phyloP scores from a whole-genome alignment of 2,329 filamentous ascomycete genomes.

The Parastagonospora avenae region DNA sequence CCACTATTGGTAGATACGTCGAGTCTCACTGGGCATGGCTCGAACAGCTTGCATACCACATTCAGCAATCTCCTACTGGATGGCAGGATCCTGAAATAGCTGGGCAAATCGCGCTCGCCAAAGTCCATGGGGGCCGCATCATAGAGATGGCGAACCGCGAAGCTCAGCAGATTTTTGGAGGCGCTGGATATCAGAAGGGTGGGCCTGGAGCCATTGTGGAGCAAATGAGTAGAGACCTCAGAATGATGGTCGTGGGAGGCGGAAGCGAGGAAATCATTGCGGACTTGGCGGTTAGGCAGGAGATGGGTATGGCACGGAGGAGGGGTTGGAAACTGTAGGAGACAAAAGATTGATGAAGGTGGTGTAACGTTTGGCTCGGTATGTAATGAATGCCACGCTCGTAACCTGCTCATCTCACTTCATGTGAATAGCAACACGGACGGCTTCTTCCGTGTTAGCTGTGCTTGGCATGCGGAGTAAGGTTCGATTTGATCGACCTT shows the following conservation, averaged over 20 bases:
- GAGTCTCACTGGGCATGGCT: conserved; percentile 67
- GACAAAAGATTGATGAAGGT: background rate
- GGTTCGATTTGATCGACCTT: background rate
- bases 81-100: conserved; percentile 48
- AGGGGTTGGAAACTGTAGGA: conserved; percentile 53
- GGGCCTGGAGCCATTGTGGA: conserved; percentile 57
- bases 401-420: too few species aligned
- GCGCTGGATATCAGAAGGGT: conserved; percentile 58
- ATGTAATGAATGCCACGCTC: too few species aligned
- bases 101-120: conserved; percentile 49
- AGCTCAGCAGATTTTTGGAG: conserved; percentile 61
- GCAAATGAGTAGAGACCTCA: conserved; percentile 59
- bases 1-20: conserved; percentile 64
- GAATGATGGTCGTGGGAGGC: conserved; percentile 59
- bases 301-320: conserved; percentile 47
- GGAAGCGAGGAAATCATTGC: conserved; percentile 62
- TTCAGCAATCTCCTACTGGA: conserved; percentile 51
- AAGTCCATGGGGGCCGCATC: conserved; percentile 57
- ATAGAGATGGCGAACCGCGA: conserved; percentile 59
- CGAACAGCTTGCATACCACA: conserved; percentile 64
- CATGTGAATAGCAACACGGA: too few species aligned
- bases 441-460: conserved; percentile 1
- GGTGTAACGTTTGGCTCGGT: background rate
- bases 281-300: conserved; percentile 59
- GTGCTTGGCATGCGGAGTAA: conserved; percentile 13